These are phyloP conservation scores for Pythium coloratum DNA, from an alignment of 352 stramenopile species.

Conservation along the genomic window DNA sequence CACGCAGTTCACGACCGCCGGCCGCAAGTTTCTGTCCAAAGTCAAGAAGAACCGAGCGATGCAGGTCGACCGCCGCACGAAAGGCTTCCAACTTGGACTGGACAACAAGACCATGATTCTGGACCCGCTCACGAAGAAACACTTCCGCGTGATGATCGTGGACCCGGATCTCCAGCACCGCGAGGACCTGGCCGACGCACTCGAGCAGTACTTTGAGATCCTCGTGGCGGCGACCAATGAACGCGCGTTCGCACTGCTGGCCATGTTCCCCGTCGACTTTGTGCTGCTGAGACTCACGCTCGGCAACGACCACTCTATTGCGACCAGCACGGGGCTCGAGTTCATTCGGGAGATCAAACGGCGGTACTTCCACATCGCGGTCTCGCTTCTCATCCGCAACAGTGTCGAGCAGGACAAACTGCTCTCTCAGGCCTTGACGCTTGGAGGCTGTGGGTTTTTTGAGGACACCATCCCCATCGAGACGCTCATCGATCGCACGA, in stretches of 20 bases:
- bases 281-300: slow-evolving; percentile 51
- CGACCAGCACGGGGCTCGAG: slow-evolving; percentile 46
- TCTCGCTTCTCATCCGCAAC: slow-evolving; percentile 43
- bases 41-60: slow-evolving; percentile 78
- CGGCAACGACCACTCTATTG: slow-evolving; percentile 55
- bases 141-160: slow-evolving; percentile 70
- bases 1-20: slow-evolving; percentile 71
- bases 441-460: slow-evolving; percentile 67
- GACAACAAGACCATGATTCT: slow-evolving; percentile 46
- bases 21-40: slow-evolving; percentile 64
- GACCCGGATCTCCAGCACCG: slow-evolving; percentile 62
- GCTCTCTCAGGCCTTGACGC: slow-evolving; percentile 46
- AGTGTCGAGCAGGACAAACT: slow-evolving; percentile 38
- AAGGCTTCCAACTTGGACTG: slow-evolving; percentile 56
- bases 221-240: slow-evolving; percentile 66
- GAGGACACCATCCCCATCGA: slow-evolving; percentile 41
- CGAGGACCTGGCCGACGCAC: slow-evolving; percentile 59
- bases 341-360: slow-evolving; percentile 65
- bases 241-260: slow-evolving; percentile 53
- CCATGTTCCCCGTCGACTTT: slow-evolving; percentile 69
- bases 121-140: slow-evolving; percentile 51
- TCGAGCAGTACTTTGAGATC: slow-evolving; percentile 69
- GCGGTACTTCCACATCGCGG: slow-evolving; percentile 49
- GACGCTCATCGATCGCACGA: slow-evolving; percentile 41
- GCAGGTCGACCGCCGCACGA: slow-evolving; percentile 66